phyloP scores from a whole-genome alignment of 306 rosid species.

The Citrullus amarus region DNA sequence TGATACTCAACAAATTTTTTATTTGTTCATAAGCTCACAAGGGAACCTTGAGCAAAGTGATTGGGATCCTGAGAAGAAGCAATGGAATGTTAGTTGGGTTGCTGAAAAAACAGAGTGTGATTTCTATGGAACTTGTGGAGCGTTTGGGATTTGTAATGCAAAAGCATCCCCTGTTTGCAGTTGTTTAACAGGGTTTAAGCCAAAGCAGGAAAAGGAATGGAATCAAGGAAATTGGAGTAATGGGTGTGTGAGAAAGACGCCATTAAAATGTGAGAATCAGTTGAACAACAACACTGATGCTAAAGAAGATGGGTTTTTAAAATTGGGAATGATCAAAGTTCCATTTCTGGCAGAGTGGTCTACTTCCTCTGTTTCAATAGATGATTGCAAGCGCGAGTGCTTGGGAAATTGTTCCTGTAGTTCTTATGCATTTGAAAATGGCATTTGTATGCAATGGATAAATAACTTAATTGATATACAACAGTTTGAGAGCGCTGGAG shows the following conservation, averaged over 20 bases:
- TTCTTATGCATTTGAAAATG: slow-evolving; percentile 28
- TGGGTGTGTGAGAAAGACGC: slow-evolving; percentile 27
- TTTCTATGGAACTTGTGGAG: slow-evolving; percentile 32
- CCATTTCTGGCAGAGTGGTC: slow-evolving; percentile 12
- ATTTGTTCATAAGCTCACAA: not conserved
- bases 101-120: slow-evolving; percentile 15
- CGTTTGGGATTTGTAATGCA: slow-evolving; percentile 21
- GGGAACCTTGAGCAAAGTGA: not conserved
- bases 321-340: slow-evolving; percentile 17
- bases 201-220: slow-evolving; percentile 20
- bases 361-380: not conserved
- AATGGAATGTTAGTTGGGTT: not conserved
- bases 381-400: slow-evolving; percentile 23
- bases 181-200: slow-evolving; percentile 37
- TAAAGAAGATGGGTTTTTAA: slow-evolving; percentile 16
- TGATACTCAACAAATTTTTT: not conserved
- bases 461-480: slow-evolving; percentile 21
- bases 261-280: slow-evolving; percentile 17
- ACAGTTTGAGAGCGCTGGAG: not conserved
- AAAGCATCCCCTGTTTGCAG: slow-evolving; percentile 21
- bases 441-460: slow-evolving; percentile 28
- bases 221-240: slow-evolving; percentile 13
- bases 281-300: not conserved
- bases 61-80: not conserved
- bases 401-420: slow-evolving; percentile 31